phyloP scores from a whole-genome alignment of 768 basidiomycete genomes.

The Collybia sordida region DNA sequence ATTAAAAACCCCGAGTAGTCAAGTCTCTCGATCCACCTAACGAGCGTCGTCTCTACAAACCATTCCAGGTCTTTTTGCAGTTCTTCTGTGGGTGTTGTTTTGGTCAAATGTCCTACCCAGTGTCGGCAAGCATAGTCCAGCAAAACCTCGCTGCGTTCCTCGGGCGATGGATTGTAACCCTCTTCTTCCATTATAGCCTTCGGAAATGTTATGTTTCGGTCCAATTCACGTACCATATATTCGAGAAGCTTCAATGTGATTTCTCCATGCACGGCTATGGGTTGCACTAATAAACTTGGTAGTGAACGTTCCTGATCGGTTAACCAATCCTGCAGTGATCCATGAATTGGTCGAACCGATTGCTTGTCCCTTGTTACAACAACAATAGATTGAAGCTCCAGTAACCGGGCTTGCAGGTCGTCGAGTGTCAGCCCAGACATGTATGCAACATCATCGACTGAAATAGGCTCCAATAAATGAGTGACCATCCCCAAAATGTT shows the following conservation, averaged over 20 bases:
- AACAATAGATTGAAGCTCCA: slow-evolving; percentile 7
- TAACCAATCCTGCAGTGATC: slow-evolving; percentile 12
- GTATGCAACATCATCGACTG: neutral
- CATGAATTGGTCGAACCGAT: slow-evolving; percentile 8
- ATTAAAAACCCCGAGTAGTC: slow-evolving; percentile 6
- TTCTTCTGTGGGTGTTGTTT: neutral
- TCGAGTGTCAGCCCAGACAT: neutral
- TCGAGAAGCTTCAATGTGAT: slow-evolving; percentile 8
- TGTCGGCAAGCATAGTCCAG: slow-evolving; percentile 17
- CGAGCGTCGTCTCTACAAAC: slow-evolving; percentile 10
- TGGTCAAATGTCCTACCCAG: slow-evolving; percentile 16
- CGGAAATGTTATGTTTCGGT: slow-evolving; percentile 1
- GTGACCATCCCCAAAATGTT: slow-evolving; percentile 8
- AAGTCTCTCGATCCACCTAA: slow-evolving; percentile 17
- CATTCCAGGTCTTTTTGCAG: slow-evolving; percentile 7
- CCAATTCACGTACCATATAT: slow-evolving; percentile 8
- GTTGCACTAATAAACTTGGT: slow-evolving; percentile 7
- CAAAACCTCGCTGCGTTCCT: neutral
- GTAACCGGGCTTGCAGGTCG: slow-evolving; percentile 4
- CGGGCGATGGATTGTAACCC: neutral
- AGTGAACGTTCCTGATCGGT: slow-evolving; percentile 8
- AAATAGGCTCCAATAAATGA: slow-evolving; percentile 8
- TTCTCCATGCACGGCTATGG: slow-evolving; percentile 7
- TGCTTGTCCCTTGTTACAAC: slow-evolving; percentile 2
- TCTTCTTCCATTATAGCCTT: neutral